Percentiles rank a stretch among this genome's conserved stretches.
Conservation (phyloP, 2,329 filamentous ascomycete genomes). For the Meredithiella fracta region DNA sequence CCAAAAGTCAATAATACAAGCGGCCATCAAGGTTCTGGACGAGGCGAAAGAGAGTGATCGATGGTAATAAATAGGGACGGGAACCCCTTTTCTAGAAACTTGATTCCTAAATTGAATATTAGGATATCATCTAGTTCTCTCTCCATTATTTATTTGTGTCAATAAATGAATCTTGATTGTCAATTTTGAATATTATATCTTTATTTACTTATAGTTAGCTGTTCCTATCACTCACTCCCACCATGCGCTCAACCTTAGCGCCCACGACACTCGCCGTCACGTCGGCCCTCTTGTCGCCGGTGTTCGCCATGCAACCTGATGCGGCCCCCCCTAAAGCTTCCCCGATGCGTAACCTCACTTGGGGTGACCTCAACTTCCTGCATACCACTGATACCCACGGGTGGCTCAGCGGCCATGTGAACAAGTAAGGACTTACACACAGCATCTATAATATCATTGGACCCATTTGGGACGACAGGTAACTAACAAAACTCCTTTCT, state of each 20-base stretch:
- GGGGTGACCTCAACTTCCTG: slow-evolving; percentile 94
- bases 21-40: too few relatives aligned
- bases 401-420: slow-evolving; percentile 84
- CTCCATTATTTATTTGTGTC: neutral
- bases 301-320: slow-evolving; percentile 51
- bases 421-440: slow-evolving; percentile 45
- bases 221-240: too few relatives aligned
- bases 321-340: slow-evolving; percentile 63
- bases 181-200: too few relatives aligned
- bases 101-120: too few relatives aligned
- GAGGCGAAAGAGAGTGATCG: too few relatives aligned
- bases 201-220: too few relatives aligned
- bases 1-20: too few relatives aligned
- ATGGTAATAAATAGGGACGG: too few relatives aligned
- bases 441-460: neutral
- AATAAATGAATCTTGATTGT: neutral
- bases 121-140: too few relatives aligned
- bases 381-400: slow-evolving; percentile 94
- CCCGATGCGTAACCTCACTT: slow-evolving; percentile 68
- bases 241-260: slow-evolving; percentile 4
- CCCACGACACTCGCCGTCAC: neutral
- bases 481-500: neutral
- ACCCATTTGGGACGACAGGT: neutral
- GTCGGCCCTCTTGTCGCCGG: slow-evolving; percentile 20
- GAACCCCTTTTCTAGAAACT: too few relatives aligned